Conservation (phyloP, 306 rosid genomes). For the Quercus engelmannii region DNA sequence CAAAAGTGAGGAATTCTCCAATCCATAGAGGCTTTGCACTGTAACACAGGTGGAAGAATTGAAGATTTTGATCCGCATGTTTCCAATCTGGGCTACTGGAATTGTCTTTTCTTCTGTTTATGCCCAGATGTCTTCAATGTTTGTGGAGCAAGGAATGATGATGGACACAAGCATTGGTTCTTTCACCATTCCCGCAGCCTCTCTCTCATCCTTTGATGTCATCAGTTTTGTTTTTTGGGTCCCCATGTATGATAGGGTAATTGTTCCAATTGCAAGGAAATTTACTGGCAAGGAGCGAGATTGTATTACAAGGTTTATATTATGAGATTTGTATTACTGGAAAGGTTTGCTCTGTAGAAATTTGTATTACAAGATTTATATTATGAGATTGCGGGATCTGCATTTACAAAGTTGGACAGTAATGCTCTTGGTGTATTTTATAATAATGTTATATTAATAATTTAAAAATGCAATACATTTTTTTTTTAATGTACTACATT, state of each 20-base stretch:
- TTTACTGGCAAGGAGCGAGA: conserved; percentile 75
- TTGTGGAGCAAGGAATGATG: conserved; percentile 90
- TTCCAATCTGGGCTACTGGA: conserved; percentile 92
- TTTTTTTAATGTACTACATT: too few species aligned
- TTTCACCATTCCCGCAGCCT: conserved; percentile 87
- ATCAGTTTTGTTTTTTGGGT: conserved; percentile 92
- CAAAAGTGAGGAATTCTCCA: conserved; percentile 52
- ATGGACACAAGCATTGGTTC: conserved; percentile 79
- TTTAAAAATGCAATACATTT: too few species aligned
- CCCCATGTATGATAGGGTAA: conserved; percentile 67
- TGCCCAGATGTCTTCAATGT: conserved; percentile 94
- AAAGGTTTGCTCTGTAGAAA: neutral
- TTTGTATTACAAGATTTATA: conserved; percentile 11
- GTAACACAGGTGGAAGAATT: conserved; percentile 96
- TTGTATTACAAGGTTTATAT: too few species aligned
- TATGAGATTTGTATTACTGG: neutral
- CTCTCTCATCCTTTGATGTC: conserved; percentile 74
- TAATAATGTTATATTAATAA: too few species aligned
- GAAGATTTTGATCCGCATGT: conserved; percentile 91
- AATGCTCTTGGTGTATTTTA: neutral
- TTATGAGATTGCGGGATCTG: neutral
- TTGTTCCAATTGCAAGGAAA: conserved; percentile 81
- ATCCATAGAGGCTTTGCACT: conserved; percentile 85
- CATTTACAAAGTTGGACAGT: neutral
- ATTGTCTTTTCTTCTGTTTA: conserved; percentile 84